phyloP scores from a whole-genome alignment of 2,329 filamentous ascomycete genomes.

The Clarireedia paspali region DNA sequence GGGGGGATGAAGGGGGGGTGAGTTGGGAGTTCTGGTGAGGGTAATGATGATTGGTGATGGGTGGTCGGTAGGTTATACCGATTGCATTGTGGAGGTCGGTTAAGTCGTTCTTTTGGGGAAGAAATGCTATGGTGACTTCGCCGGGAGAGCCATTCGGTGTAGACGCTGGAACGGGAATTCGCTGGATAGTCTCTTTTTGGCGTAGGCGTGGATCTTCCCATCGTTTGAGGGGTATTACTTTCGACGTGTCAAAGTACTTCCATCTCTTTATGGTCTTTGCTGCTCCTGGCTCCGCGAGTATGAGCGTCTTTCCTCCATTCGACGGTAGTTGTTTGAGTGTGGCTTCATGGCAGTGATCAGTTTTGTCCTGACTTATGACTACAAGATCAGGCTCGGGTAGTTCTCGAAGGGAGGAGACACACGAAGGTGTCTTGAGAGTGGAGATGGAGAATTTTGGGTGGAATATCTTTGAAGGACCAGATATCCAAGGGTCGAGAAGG shows the following conservation, averaged over 20 bases:
- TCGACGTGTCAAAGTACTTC: constrained; percentile 56
- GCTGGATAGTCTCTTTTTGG: constrained; percentile 24
- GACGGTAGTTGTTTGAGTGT: constrained; percentile 57
- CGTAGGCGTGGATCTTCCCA: constrained; percentile 36
- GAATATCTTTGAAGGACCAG: constrained; percentile 50
- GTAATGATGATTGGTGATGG: background rate
- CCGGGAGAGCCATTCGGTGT: constrained; percentile 47
- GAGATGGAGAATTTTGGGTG: constrained; percentile 54
- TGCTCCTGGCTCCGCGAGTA: constrained; percentile 57
- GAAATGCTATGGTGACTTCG: constrained; percentile 63
- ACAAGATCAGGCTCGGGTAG: constrained; percentile 45
- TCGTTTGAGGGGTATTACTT: constrained; percentile 37
- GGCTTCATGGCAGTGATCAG: constrained; percentile 63
- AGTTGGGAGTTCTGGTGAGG: constrained; percentile 3
- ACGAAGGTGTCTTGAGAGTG: constrained; percentile 45
- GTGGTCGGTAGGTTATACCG: constrained; percentile 62
- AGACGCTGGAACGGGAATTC: constrained; percentile 47
- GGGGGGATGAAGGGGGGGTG: constrained; percentile 19
- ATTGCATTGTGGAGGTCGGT: constrained; percentile 58
- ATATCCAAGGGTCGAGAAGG: constrained; percentile 65
- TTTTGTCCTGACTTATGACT: constrained; percentile 53
- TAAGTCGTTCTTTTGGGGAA: constrained; percentile 52
- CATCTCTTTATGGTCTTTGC: constrained; percentile 59
- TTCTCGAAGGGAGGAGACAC: constrained; percentile 50
- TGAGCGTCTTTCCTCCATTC: constrained; percentile 46